Evolutionary conservation across 495 filamentous ascomycete genomes (phyloP).

Genomic region (Apiosordaria backusii): DNA sequence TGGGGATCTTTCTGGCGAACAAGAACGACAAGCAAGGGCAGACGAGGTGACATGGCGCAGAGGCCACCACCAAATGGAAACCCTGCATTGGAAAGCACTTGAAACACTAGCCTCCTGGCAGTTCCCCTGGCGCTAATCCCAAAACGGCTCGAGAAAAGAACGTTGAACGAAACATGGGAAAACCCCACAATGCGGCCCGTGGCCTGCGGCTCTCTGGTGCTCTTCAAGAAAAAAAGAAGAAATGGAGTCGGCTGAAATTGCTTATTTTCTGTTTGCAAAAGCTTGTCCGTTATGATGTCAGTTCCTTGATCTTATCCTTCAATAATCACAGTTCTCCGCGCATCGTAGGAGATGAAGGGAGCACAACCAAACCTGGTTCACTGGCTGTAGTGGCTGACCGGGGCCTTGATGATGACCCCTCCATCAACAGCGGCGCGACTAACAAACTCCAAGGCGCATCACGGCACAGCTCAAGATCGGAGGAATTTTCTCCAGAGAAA

Average conservation of each 20-base stretch:
- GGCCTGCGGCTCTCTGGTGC: not conserved
- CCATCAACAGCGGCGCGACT: not conserved
- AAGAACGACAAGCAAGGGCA: not conserved
- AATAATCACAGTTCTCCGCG: no score
- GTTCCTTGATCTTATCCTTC: not conserved
- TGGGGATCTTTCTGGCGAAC: not conserved
- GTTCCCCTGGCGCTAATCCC: slow-evolving; percentile 17
- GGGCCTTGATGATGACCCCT: not conserved
- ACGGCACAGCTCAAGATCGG: not conserved
- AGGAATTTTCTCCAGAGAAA: not conserved
- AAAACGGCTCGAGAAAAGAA: slow-evolving; percentile 8
- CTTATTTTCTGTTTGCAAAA: not conserved
- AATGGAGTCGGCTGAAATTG: not conserved
- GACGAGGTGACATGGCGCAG: slow-evolving; percentile 3
- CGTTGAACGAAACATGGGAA: not conserved
- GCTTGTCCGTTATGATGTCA: not conserved
- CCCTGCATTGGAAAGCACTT: slow-evolving; percentile 17
- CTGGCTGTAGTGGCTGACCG: not conserved
- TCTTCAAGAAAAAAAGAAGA: slow-evolving; percentile 2
- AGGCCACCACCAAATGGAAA: slow-evolving; percentile 19
- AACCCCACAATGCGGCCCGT: slow-evolving; percentile 1
- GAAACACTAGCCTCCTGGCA: slow-evolving; percentile 19
- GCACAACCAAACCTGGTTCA: no score
- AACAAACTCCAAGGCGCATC: not conserved
- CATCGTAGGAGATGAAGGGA: no score